These are phyloP conservation scores for Deinandra increscens DNA, from an alignment of 129 eudicot species.

Conservation along the genomic window DNA sequence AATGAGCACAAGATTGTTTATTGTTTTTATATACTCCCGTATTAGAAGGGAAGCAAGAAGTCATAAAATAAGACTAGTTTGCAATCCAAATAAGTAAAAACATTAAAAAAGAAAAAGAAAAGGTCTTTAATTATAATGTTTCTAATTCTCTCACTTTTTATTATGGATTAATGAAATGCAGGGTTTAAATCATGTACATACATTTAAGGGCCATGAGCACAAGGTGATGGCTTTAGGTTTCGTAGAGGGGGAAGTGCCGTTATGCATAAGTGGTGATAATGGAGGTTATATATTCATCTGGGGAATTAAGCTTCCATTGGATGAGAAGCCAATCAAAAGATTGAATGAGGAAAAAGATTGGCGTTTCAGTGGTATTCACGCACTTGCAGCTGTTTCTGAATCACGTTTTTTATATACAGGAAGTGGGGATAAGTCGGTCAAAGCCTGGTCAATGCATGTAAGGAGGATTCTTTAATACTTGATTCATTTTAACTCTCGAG, in stretches of 20 bases:
- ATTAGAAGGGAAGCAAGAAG: too few species aligned
- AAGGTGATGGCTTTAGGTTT: constrained; percentile 70
- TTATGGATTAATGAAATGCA: constrained; percentile 33
- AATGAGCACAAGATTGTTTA: too few species aligned
- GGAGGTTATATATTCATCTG: constrained; percentile 83
- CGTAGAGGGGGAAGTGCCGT: constrained; percentile 60
- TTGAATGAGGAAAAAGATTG: constrained; percentile 73
- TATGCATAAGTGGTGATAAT: constrained; percentile 85
- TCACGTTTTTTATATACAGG: constrained; percentile 72
- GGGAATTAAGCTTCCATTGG: constrained; percentile 50
- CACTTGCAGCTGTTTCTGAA: constrained; percentile 58
- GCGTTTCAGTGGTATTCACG: constrained; percentile 91
- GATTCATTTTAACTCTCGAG: not conserved
- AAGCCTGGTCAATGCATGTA: constrained; percentile 90
- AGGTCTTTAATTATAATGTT: not conserved
- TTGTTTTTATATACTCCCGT: too few species aligned
- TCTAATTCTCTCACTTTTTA: not conserved
- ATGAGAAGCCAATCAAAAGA: constrained; percentile 48
- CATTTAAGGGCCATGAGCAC: constrained; percentile 83
- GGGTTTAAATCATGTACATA: constrained; percentile 67
- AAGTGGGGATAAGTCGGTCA: constrained; percentile 77
- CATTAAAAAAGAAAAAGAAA: not conserved
- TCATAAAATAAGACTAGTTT: too few species aligned
- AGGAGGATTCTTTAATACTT: constrained; percentile 9
- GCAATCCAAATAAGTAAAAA: not conserved